Evolutionary conservation across 208 protist species (phyloP), one percentile per base, ranked within the genome.

Genomic region (Leptomonas seymouri): DNA sequence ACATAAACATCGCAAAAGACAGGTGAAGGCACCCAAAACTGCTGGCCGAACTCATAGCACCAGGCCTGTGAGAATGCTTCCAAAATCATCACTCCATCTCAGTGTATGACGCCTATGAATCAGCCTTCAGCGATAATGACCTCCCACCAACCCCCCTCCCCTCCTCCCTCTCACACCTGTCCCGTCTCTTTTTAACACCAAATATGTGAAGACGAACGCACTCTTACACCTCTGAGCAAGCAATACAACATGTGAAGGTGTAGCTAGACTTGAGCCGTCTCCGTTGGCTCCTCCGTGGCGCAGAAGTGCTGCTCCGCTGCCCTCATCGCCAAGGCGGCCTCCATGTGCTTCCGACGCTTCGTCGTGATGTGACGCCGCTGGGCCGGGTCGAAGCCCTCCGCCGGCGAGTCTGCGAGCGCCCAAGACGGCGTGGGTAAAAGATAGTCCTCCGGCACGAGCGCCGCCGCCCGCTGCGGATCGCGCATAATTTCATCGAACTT

Each of bases 321-420:
- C 23, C 61, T 67, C 48, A 18, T 6, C 7, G 51, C n/a, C 9
- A 51, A 60, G 1, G 27, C 44, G 16, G 41, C 34, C 45, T 70
- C 67, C 67, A 81, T 67, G 60, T 81, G 39, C 41, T 36, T 59
- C n/a, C 71, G 60, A 8, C 86, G 85, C 56, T 74, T 74, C 34
- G 74, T 69, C 2, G 91, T 84, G 25, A 96, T 76, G 72, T 92
- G 84, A 12, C 89, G 79, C 45, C 78, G 42, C 63, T 96, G 87
- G 20, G 63, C 14, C 16, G 95, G 94, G 72, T 98, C 93, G 71
- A 97, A 98, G 18, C 95, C 94, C 57, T 94, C 80, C 9, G 30
- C 72, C 12, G 80, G 67, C 2, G 85, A 86, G 27, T 88, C 82
- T 3, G 84, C 30, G 14, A 94, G 72, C 14, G 89, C 86, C 89